Evolutionary conservation across 805 yeast genomes (phyloP).

Genomic region (Blastobotrys attinorum): DNA sequence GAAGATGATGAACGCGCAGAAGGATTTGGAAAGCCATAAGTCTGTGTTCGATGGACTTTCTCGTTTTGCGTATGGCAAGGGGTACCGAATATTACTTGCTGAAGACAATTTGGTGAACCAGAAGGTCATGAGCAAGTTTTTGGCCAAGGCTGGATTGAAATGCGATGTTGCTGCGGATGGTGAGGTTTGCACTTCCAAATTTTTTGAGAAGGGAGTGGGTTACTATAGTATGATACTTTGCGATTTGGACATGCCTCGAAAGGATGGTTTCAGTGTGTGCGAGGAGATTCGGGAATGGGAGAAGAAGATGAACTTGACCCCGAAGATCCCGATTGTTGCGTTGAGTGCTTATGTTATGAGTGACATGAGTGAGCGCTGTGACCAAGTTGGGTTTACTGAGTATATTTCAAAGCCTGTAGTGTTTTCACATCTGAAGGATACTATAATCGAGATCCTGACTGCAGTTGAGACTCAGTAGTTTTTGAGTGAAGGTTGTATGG

Average conservation of each 20-base stretch:
- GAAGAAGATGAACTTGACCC: constrained; percentile 9
- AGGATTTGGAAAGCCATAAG: constrained; percentile 14
- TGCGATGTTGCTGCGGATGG: constrained; percentile 28
- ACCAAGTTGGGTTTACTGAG: constrained; percentile 23
- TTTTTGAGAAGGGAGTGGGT: constrained; percentile 16
- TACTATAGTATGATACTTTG: constrained; percentile 24
- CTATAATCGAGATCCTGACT: constrained; percentile 12
- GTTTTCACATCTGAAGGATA: constrained; percentile 20
- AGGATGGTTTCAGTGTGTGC: constrained; percentile 29
- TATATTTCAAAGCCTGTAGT: constrained; percentile 30
- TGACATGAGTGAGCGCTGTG: constrained; percentile 26
- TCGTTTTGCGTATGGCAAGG: constrained; percentile 11
- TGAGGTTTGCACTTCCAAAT: constrained; percentile 22
- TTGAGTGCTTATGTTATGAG: constrained; percentile 30
- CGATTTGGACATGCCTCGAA: constrained; percentile 31
- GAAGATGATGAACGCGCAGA: constrained; percentile 19
- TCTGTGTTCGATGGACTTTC: constrained; percentile 18
- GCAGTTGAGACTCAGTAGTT: background rate
- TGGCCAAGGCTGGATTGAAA: constrained; percentile 23
- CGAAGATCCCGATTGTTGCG: constrained; percentile 25
- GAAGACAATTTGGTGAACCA: constrained; percentile 88
- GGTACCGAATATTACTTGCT: constrained; percentile 56
- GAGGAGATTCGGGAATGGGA: constrained; percentile 28
- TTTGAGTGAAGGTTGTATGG: no score
- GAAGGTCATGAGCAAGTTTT: constrained; percentile 58